These are phyloP conservation scores for Colletotrichum godetiae DNA, from an alignment of 2,329 filamentous ascomycete genomes.

Conservation along the genomic window DNA sequence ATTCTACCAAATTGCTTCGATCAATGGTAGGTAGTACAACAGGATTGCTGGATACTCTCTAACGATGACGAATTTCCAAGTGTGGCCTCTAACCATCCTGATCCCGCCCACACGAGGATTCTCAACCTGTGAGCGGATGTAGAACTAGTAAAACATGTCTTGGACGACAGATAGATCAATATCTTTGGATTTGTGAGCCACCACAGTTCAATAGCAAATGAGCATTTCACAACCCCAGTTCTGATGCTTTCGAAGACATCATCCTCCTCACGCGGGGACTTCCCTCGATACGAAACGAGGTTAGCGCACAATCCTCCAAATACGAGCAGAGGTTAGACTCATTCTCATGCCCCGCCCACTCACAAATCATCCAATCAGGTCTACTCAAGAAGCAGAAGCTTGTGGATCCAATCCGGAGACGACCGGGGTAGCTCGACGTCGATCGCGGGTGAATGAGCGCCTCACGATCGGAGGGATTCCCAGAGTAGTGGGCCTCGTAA, in stretches of 20 bases:
- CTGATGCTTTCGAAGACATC: neutral
- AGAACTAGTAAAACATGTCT: too few species aligned
- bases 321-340: slow-evolving; percentile 16
- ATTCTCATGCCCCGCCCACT: too few species aligned
- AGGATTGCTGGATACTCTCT: too few species aligned
- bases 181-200: accelerated
- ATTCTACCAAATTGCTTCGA: too few species aligned
- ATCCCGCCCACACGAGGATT: too few species aligned
- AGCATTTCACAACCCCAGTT: neutral
- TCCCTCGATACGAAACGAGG: neutral
- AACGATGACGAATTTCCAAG: too few species aligned
- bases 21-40: too few species aligned
- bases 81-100: too few species aligned
- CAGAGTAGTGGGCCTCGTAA: neutral
- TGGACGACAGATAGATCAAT: too few species aligned
- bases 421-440: neutral
- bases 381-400: too few species aligned
- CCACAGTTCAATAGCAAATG: too few species aligned
- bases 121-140: too few species aligned
- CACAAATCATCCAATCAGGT: neutral
- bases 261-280: neutral
- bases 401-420: neutral
- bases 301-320: slow-evolving; percentile 2
- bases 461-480: neutral
- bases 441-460: neutral